Percentiles rank a stretch among this genome's conserved stretches.
Evolutionary conservation across 1,139 yeast genomes (phyloP).

Genomic region (Kodamaea plutei): DNA sequence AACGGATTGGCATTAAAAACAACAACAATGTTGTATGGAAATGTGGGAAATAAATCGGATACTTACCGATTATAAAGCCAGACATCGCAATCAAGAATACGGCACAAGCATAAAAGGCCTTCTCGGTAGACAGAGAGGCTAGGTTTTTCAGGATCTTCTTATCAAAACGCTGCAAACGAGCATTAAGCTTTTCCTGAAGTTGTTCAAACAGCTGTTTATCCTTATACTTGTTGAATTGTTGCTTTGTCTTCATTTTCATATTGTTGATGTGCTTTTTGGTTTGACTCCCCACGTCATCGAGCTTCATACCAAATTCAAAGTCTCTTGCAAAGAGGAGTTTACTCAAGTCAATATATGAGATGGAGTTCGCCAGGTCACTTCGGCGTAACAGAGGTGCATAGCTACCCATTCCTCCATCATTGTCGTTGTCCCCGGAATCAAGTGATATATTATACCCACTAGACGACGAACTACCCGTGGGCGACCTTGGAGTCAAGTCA

Average conservation of each 20-base stretch:
- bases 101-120: constrained; percentile 74
- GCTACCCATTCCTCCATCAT: too few relatives aligned
- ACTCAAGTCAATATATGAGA: constrained; percentile 36
- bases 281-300: constrained; percentile 34
- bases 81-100: constrained; percentile 63
- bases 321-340: constrained; percentile 37
- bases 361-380: constrained; percentile 17
- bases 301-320: constrained; percentile 37
- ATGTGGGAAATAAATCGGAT: constrained; percentile 73
- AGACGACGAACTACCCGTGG: too few relatives aligned
- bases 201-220: constrained; percentile 14
- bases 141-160: constrained; percentile 47
- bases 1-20: constrained; percentile 77
- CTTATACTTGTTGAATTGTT: constrained; percentile 25
- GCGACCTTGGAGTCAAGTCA: too few relatives aligned
- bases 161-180: constrained; percentile 52
- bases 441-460: too few relatives aligned
- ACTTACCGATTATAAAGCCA: constrained; percentile 75
- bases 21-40: constrained; percentile 63
- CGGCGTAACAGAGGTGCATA: constrained; percentile 6
- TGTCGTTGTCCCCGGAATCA: too few relatives aligned
- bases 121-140: constrained; percentile 66
- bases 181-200: constrained; percentile 32
- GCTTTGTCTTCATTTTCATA: constrained; percentile 36
- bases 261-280: constrained; percentile 34